These are phyloP conservation scores for Phytophthora boehmeriae DNA, from an alignment of 352 stramenopile genomes.

Conservation along the genomic window DNA sequence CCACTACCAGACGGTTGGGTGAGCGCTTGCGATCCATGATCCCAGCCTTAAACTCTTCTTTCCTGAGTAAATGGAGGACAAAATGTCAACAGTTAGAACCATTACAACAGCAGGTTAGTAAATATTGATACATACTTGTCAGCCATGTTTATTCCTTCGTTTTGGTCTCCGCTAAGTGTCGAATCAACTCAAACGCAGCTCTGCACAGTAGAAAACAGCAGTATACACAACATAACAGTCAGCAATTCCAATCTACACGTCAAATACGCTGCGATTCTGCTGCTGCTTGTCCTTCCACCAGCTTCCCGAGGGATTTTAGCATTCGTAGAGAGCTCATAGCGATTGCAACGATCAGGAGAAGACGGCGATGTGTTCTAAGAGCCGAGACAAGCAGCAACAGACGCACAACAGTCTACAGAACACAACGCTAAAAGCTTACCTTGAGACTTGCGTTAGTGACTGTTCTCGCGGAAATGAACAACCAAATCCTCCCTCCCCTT, in stretches of 20 bases:
- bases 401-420: slow-evolving; percentile 4
- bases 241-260: neutral
- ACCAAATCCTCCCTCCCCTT: slow-evolving; percentile 8
- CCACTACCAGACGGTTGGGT: slow-evolving; percentile 98
- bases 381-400: neutral
- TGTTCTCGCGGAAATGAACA: slow-evolving; percentile 36
- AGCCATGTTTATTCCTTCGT: slow-evolving; percentile 20
- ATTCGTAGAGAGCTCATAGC: neutral
- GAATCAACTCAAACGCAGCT: slow-evolving; percentile 23
- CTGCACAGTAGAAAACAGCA: neutral
- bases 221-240: neutral
- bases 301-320: neutral
- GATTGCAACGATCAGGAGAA: slow-evolving; percentile 2
- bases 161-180: slow-evolving; percentile 21
- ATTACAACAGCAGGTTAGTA: too few relatives aligned
- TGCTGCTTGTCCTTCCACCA: neutral
- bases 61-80: slow-evolving; percentile 39
- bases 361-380: neutral
- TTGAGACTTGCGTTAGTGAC: slow-evolving; percentile 17
- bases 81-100: neutral
- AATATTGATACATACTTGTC: slow-evolving; percentile 33
- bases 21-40: slow-evolving; percentile 95
- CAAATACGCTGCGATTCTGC: slow-evolving; percentile 1
- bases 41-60: slow-evolving; percentile 84
- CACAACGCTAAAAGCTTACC: slow-evolving; percentile 7